Evolutionary conservation across 352 stramenopile genomes (phyloP), one percentile per base, ranked within the genome.

Genomic region (Globisporangium abappressorium): DNA sequence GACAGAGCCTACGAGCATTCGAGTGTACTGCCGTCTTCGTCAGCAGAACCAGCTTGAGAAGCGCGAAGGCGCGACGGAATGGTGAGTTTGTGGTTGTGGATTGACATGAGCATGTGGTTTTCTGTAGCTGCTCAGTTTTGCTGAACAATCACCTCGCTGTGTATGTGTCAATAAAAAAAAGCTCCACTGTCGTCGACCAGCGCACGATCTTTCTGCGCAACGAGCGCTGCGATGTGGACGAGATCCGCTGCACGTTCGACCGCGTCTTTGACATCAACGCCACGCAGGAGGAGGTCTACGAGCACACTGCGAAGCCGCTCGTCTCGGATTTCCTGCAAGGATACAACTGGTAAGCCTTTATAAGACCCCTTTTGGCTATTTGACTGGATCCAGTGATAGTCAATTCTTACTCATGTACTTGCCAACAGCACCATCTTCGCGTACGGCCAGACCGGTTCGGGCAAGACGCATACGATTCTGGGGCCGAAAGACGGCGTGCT

Each of bases 1-100:
- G 18, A n/a, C 15, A 49, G 64, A 70, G 24, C 12, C 57, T 5
- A 65, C 74, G 36, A 85, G 77, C 61, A 93, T 96, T 70, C 83
- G 87, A 49, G 84, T 95, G 11, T 91, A 82, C 36, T 95, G 86
- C 26, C 83, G 89, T 3, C 74, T 96, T 15, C 80, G 86, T 9
- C 86, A 90, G 46, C 82, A 93, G 67, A 96, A 94, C 65, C 70
- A 81, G 43, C 74, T 90, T 28, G 85, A 93, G 63, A 89, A 83
- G 53, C 77, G 80, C 26, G 79, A 90, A 68, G 80, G 77, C 41
- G 85, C 84, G 0, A 67, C 74, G 0, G 73, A 86, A 76, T 93
- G 85, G 85, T 91, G 65, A 30, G 28, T 22, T 22, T 55, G 11
- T 8, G n/a, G 0, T 5, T 56, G 12, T 63, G 24, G 24, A 26